Conservation (phyloP, 2,329 filamentous ascomycete species). For the Graphium sp. region DNA sequence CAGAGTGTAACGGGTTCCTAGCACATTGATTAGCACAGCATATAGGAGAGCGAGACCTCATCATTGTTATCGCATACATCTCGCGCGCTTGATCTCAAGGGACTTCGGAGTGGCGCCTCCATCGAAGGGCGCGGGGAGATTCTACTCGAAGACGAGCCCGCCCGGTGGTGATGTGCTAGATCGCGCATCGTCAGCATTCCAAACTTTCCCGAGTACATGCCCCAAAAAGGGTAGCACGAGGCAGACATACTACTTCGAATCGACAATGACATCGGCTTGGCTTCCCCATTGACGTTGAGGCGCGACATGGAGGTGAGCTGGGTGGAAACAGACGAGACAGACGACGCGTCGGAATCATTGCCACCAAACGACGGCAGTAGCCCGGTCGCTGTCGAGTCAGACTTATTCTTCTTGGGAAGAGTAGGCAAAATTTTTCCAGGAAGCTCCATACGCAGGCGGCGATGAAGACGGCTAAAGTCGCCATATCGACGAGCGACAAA, state of each 20-base stretch:
- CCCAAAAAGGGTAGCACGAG: too few species aligned
- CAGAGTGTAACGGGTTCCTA: conserved; percentile 30
- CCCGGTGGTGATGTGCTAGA: too few species aligned
- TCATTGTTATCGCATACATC: conserved; percentile 1
- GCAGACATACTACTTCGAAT: too few species aligned
- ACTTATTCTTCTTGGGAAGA: conserved; percentile 83
- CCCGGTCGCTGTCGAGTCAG: conserved; percentile 47
- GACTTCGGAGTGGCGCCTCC: conserved; percentile 4
- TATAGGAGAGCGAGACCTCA: too few species aligned
- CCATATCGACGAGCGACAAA: conserved; percentile 78
- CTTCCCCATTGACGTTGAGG: not conserved
- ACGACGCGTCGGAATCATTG: conserved; percentile 62
- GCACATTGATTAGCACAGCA: conserved; percentile 3
- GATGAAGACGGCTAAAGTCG: conserved; percentile 70
- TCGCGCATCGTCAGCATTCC: too few species aligned
- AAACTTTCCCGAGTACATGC: too few species aligned
- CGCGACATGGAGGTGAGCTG: conserved; percentile 27
- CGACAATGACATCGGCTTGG: too few species aligned
- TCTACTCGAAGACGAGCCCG: too few species aligned
- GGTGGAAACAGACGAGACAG: conserved; percentile 66
- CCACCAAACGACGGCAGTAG: conserved; percentile 36
- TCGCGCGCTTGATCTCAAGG: too few species aligned
- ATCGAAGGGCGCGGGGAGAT: conserved; percentile 7
- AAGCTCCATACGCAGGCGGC: conserved; percentile 63
- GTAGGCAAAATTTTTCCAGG: conserved; percentile 81